These are phyloP conservation scores for Acephala macrosclerotiorum DNA, from an alignment of 2,329 filamentous ascomycete species.

Conservation along the genomic window DNA sequence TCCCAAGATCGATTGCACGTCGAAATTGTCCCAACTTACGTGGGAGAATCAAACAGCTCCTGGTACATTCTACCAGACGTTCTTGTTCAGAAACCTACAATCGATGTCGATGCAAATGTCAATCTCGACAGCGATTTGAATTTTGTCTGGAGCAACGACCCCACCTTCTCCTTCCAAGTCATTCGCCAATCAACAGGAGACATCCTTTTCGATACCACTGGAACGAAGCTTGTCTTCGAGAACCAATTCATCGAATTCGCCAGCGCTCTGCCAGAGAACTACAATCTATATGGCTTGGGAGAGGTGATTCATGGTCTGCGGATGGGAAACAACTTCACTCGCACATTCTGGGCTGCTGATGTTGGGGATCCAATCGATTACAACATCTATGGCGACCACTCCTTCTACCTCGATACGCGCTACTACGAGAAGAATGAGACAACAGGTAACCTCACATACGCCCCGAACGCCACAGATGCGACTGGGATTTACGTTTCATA, in stretches of 20 bases:
- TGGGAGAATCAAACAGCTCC: conserved; percentile 66
- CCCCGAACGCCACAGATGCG: conserved; percentile 60
- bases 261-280: conserved; percentile 70
- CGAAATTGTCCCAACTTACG: conserved; percentile 71
- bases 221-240: conserved; percentile 72
- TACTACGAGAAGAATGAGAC: conserved; percentile 67
- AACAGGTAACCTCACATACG: conserved; percentile 57
- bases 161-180: conserved; percentile 74
- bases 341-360: conserved; percentile 74
- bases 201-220: conserved; percentile 71
- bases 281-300: conserved; percentile 79
- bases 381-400: conserved; percentile 73
- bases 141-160: conserved; percentile 59
- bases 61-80: conserved; percentile 73
- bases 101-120: conserved; percentile 49
- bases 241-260: conserved; percentile 81
- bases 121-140: conserved; percentile 61
- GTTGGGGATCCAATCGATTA: conserved; percentile 67
- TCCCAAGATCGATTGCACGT: conserved; percentile 71
- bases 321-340: conserved; percentile 76
- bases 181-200: conserved; percentile 66
- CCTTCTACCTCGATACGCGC: conserved; percentile 81
- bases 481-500: conserved; percentile 66
- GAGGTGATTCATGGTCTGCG: conserved; percentile 76
- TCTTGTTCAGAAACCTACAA: conserved; percentile 52